These are phyloP conservation scores for Stephanodiscus minutulus DNA, from an alignment of 108 stramenopile genomes.

Conservation along the genomic window DNA sequence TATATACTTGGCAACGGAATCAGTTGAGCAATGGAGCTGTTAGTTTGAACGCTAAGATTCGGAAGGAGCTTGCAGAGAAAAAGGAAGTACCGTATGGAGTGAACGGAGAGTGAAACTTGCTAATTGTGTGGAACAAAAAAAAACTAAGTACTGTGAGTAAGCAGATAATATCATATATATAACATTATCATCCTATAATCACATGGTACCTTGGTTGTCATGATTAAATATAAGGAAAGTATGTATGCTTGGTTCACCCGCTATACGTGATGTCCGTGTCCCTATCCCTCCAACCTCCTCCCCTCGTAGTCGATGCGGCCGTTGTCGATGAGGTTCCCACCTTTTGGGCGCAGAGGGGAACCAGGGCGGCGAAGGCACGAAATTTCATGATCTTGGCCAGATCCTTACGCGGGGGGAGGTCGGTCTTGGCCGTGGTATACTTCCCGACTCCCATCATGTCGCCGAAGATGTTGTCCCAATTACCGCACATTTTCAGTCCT, in stretches of 20 bases:
- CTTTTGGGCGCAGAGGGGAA: slow-evolving; percentile 78
- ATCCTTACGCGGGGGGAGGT: slow-evolving; percentile 53
- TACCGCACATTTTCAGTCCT: slow-evolving; percentile 67
- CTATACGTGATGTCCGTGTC: slow-evolving; percentile 86
- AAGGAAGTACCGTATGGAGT: too few relatives aligned
- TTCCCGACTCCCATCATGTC: slow-evolving; percentile 67
- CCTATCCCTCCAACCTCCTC: slow-evolving; percentile 42
- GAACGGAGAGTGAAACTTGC: too few relatives aligned
- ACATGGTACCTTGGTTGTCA: too few relatives aligned
- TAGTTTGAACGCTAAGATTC: too few relatives aligned
- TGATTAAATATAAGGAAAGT: neutral
- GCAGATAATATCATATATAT: too few relatives aligned
- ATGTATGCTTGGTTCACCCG: slow-evolving; percentile 28
- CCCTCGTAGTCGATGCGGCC: slow-evolving; percentile 3
- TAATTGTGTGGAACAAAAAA: too few relatives aligned
- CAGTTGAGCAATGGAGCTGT: too few relatives aligned
- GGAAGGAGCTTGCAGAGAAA: too few relatives aligned
- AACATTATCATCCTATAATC: too few relatives aligned
- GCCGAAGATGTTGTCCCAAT: slow-evolving; percentile 81
- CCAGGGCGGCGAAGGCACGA: slow-evolving; percentile 74
- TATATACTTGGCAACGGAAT: too few relatives aligned
- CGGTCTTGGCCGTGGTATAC: slow-evolving; percentile 22
- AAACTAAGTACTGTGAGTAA: too few relatives aligned
- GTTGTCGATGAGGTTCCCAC: slow-evolving; percentile 15
- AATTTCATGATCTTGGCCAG: slow-evolving; percentile 64